These are phyloP conservation scores for Platismatia glauca DNA, from an alignment of 495 filamentous ascomycete genomes.

Conservation along the genomic window DNA sequence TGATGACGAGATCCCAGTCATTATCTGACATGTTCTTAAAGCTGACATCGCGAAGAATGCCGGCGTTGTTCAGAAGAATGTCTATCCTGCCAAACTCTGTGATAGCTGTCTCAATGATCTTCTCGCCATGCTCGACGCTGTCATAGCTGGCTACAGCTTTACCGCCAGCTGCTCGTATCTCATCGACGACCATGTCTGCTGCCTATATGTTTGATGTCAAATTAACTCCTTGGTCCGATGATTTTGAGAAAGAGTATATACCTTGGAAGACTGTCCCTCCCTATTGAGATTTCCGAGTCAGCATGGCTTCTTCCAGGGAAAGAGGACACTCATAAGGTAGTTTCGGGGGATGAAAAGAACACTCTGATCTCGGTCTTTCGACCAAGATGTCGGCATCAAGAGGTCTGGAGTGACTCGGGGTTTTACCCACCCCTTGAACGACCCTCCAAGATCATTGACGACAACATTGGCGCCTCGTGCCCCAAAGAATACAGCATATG, in stretches of 20 bases:
- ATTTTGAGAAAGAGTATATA: slow-evolving; percentile 26
- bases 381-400: not conserved
- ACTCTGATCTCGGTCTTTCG: not conserved
- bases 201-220: slow-evolving; percentile 47
- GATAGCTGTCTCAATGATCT: slow-evolving; percentile 94
- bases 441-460: slow-evolving; percentile 92
- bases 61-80: slow-evolving; percentile 94
- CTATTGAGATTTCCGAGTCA: not conserved
- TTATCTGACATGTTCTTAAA: slow-evolving; percentile 98
- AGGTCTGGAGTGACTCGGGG: not conserved
- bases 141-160: slow-evolving; percentile 98
- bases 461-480: slow-evolving; percentile 91
- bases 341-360: not conserved
- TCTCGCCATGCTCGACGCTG: slow-evolving; percentile 88
- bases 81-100: slow-evolving; percentile 88
- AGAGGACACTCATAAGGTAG: not conserved
- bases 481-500: slow-evolving; percentile 86
- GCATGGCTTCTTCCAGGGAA: not conserved
- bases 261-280: slow-evolving; percentile 82
- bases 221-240: not conserved
- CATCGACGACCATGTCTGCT: slow-evolving; percentile 89
- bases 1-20: slow-evolving; percentile 93
- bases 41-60: slow-evolving; percentile 90
- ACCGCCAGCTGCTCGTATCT: slow-evolving; percentile 85
- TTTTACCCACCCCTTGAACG: slow-evolving; percentile 59